phyloP scores from a whole-genome alignment of 805 yeast species.

The Myxozyma udenii region DNA sequence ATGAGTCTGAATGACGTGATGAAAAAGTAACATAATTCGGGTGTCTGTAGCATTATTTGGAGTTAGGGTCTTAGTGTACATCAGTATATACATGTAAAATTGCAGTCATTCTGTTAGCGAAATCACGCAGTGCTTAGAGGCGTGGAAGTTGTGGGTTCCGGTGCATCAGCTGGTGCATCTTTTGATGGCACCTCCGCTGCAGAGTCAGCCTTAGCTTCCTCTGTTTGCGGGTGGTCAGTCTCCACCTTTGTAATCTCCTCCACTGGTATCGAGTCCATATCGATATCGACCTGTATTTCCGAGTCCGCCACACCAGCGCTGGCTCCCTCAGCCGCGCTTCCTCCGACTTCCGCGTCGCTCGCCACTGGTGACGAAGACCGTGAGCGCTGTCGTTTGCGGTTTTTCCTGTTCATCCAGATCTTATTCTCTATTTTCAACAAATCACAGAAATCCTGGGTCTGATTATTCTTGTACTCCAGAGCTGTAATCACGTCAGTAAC shows the following conservation, averaged over 20 bases:
- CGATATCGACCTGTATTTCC: too few relatives aligned
- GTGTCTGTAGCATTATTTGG: neutral
- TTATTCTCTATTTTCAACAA: slow-evolving; percentile 31
- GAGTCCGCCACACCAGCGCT: too few relatives aligned
- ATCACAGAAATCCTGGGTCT: slow-evolving; percentile 34
- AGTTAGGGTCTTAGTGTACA: neutral
- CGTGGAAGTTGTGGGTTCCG: too few relatives aligned
- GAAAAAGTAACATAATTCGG: neutral
- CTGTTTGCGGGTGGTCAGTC: too few relatives aligned
- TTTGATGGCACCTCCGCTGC: too few relatives aligned
- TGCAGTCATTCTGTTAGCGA: neutral
- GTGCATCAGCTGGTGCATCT: too few relatives aligned
- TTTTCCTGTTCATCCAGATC: slow-evolving; percentile 5
- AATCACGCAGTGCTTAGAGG: too few relatives aligned
- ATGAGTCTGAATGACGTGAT: slow-evolving; percentile 21
- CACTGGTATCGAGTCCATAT: too few relatives aligned
- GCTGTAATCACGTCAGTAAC: slow-evolving; percentile 8
- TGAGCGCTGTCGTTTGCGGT: neutral
- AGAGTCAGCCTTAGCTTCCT: too few relatives aligned
- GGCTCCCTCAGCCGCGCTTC: too few relatives aligned
- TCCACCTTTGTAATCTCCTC: too few relatives aligned
- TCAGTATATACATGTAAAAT: neutral
- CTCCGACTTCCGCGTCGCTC: too few relatives aligned
- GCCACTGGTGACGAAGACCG: neutral
- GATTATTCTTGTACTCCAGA: slow-evolving; percentile 30